These are phyloP conservation scores for Fraxinus pennsylvanica DNA, from an alignment of 257 asterid species.

Conservation along the genomic window DNA sequence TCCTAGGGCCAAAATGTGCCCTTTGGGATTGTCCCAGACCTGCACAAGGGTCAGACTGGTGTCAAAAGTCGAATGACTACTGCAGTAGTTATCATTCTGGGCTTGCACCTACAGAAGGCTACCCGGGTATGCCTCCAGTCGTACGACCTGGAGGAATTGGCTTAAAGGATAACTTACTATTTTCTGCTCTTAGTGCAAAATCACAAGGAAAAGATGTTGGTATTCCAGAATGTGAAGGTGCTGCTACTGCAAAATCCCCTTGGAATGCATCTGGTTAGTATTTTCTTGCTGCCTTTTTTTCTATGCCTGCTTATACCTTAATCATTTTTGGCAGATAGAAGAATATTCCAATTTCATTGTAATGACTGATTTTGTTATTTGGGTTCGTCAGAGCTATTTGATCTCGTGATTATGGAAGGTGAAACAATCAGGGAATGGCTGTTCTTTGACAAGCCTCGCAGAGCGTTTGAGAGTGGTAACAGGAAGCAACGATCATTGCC, in stretches of 20 bases:
- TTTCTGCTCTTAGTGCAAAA: slow-evolving; percentile 86
- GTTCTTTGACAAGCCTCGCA: slow-evolving; percentile 93
- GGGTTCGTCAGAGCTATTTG: slow-evolving; percentile 73
- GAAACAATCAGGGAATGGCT: slow-evolving; percentile 96
- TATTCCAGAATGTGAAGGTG: slow-evolving; percentile 95
- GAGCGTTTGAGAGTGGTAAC: slow-evolving; percentile 97
- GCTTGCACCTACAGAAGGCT: slow-evolving; percentile 87
- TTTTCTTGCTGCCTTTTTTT: not conserved
- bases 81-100: slow-evolving; percentile 57
- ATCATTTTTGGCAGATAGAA: not conserved
- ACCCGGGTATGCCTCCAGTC: slow-evolving; percentile 72
- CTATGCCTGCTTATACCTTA: not conserved
- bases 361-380: slow-evolving; percentile 18
- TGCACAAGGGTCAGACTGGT: slow-evolving; percentile 55
- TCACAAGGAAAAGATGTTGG: slow-evolving; percentile 86
- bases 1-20: slow-evolving; percentile 95
- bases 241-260: slow-evolving; percentile 97
- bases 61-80: slow-evolving; percentile 54
- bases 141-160: slow-evolving; percentile 91
- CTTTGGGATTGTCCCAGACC: slow-evolving; percentile 91
- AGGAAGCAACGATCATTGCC: slow-evolving; percentile 96
- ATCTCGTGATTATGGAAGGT: slow-evolving; percentile 69
- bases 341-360: not conserved
- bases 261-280: slow-evolving; percentile 93
- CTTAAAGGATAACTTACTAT: slow-evolving; percentile 86